Conservation (phyloP, 139 green algal genomes). For the Spirogloea muscicola region DNA sequence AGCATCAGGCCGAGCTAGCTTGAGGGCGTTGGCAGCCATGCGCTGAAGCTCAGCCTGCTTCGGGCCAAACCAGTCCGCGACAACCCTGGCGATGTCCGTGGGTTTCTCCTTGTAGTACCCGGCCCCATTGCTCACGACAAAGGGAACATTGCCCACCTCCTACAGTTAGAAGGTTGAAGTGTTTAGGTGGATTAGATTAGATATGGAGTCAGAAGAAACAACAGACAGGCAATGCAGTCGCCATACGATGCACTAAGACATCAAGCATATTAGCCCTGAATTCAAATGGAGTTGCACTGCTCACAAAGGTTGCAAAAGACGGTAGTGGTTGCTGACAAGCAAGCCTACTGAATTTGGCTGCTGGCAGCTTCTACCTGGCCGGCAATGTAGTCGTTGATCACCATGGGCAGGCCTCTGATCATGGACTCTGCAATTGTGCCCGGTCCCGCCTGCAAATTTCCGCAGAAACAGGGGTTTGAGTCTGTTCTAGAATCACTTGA, state of each 20-base stretch:
- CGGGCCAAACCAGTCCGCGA: constrained; percentile 53
- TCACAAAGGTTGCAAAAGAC: too few relatives aligned
- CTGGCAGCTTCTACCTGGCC: too few relatives aligned
- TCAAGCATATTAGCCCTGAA: neutral
- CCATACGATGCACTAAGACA: neutral
- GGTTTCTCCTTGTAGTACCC: constrained; percentile 72
- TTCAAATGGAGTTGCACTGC: neutral
- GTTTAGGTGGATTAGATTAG: too few relatives aligned
- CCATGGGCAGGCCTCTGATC: constrained; percentile 87
- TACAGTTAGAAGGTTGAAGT: too few relatives aligned
- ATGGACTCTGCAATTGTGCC: constrained; percentile 96
- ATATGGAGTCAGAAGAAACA: neutral
- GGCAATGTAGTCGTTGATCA: constrained; percentile 93
- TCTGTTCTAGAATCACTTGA: neutral
- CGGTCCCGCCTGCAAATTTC: constrained; percentile 60
- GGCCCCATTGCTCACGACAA: constrained; percentile 75
- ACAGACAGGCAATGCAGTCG: neutral
- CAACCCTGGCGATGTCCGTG: constrained; percentile 62
- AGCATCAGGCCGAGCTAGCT: constrained; percentile 42
- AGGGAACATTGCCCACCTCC: constrained; percentile 95
- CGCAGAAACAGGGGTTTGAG: neutral
- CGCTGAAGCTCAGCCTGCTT: constrained; percentile 14
- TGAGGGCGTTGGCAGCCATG: constrained; percentile 34
- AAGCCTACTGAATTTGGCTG: too few relatives aligned
- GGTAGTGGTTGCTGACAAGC: too few relatives aligned